Evolutionary conservation across 148 eudicot species (phyloP).

Genomic region (Polygonum maritimum): DNA sequence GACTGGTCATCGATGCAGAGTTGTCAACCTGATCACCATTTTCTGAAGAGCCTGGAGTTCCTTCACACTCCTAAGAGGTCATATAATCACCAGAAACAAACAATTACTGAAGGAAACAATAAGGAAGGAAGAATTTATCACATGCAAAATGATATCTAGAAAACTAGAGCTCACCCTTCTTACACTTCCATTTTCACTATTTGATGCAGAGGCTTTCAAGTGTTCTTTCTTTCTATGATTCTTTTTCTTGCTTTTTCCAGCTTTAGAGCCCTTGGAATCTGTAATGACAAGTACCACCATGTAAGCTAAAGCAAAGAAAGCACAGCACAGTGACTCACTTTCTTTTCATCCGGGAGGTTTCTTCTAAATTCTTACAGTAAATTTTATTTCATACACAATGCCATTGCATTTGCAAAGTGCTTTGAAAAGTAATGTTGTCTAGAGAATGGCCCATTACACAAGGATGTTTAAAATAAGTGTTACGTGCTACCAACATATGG

Average conservation of each 20-base stretch:
- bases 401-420: background rate
- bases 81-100: slow-evolving; percentile 13
- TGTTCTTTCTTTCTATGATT: slow-evolving; percentile 61
- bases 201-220: slow-evolving; percentile 23
- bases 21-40: slow-evolving; percentile 21
- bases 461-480: background rate
- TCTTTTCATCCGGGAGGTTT: background rate
- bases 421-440: background rate
- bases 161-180: slow-evolving; percentile 21
- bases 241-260: slow-evolving; percentile 58
- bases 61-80: slow-evolving; percentile 21
- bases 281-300: slow-evolving; percentile 12
- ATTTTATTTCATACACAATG: background rate
- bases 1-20: slow-evolving; percentile 22
- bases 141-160: background rate
- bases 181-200: slow-evolving; percentile 30
- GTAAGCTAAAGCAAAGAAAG: slow-evolving; percentile 1
- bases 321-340: background rate
- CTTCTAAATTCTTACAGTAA: background rate
- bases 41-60: slow-evolving; percentile 23
- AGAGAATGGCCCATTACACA: background rate
- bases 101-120: slow-evolving; percentile 3
- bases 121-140: background rate
- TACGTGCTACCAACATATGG: background rate
- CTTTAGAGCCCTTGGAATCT: slow-evolving; percentile 55